Conservation (phyloP, 164 flowering plant genomes). For the Nymphaea colorata region DNA sequence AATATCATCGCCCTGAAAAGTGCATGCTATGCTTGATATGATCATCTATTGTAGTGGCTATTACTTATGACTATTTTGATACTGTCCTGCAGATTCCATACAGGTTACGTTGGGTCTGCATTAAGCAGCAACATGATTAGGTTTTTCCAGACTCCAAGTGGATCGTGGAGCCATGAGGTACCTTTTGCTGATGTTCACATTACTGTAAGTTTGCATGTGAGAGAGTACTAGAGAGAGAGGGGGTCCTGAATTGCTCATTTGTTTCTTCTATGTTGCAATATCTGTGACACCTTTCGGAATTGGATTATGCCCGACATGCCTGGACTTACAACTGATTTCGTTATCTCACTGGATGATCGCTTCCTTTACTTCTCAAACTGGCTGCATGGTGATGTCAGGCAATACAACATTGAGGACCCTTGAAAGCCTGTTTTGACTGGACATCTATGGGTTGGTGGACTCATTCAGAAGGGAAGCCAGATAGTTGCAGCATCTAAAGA, state of each 20-base stretch:
- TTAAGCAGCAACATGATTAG: conserved; percentile 87
- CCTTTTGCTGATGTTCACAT: background rate
- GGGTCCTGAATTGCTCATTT: background rate
- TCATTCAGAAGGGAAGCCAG: conserved; percentile 60
- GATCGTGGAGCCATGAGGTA: conserved; percentile 92
- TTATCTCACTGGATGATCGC: conserved; percentile 90
- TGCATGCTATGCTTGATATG: too few relatives aligned
- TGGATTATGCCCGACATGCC: conserved; percentile 99
- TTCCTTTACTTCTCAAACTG: conserved; percentile 82
- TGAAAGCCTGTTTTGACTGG: conserved; percentile 58
- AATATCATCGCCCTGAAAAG: too few relatives aligned
- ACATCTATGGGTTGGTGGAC: conserved; percentile 87
- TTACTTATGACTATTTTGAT: too few relatives aligned
- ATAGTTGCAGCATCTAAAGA: conserved; percentile 52
- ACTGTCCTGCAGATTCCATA: conserved; percentile 7
- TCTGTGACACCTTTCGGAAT: conserved; percentile 75
- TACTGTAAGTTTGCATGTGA: background rate
- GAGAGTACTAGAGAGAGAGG: background rate
- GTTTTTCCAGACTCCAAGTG: conserved; percentile 67
- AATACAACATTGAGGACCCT: conserved; percentile 83
- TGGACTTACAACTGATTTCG: conserved; percentile 89
- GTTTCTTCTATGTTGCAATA: conserved; percentile 38
- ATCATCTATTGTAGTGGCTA: too few relatives aligned
- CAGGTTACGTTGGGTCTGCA: conserved; percentile 90
- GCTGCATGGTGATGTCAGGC: too few relatives aligned